phyloP scores from a whole-genome alignment of 352 stramenopile species.

The Halophytophthora polymorphica region DNA sequence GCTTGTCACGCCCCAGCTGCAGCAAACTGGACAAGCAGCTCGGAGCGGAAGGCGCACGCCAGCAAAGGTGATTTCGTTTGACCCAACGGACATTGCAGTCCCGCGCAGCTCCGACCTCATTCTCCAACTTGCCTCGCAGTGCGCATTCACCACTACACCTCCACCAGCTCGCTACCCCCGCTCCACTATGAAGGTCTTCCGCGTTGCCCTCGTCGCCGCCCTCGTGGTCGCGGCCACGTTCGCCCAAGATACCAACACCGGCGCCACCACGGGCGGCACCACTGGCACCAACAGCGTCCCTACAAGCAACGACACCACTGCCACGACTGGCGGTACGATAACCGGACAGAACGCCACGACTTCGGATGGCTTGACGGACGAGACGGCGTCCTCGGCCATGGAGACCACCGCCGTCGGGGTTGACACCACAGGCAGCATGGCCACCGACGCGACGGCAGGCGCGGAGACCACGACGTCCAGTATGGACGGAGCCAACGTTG shows the following conservation, averaged over 20 bases:
- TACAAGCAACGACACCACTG: too few relatives aligned
- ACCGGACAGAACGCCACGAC: not conserved
- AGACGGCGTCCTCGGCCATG: too few relatives aligned
- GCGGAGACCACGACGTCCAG: too few relatives aligned
- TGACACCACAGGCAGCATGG: slow-evolving; percentile 6
- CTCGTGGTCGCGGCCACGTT: slow-evolving; percentile 15
- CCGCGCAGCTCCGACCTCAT: too few relatives aligned
- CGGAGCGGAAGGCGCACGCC: too few relatives aligned
- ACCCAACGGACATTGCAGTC: too few relatives aligned
- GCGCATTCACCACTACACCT: slow-evolving; percentile 7
- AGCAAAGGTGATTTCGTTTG: too few relatives aligned
- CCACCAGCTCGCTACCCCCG: not conserved
- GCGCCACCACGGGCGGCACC: not conserved
- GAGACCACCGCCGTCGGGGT: not conserved
- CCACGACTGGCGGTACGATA: not conserved
- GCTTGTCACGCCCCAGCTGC: too few relatives aligned
- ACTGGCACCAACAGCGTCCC: too few relatives aligned
- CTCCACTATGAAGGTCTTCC: slow-evolving; percentile 23
- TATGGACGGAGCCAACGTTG: too few relatives aligned
- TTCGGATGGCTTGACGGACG: too few relatives aligned
- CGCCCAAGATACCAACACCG: slow-evolving; percentile 14
- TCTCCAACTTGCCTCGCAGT: slow-evolving; percentile 8
- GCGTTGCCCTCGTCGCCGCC: slow-evolving; percentile 13
- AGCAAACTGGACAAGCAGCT: too few relatives aligned
- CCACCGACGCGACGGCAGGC: slow-evolving; percentile 4